Percentiles rank a stretch among this genome's conserved stretches.
Evolutionary conservation across 345 rosid species (phyloP).

Genomic region (Populus nigra): DNA sequence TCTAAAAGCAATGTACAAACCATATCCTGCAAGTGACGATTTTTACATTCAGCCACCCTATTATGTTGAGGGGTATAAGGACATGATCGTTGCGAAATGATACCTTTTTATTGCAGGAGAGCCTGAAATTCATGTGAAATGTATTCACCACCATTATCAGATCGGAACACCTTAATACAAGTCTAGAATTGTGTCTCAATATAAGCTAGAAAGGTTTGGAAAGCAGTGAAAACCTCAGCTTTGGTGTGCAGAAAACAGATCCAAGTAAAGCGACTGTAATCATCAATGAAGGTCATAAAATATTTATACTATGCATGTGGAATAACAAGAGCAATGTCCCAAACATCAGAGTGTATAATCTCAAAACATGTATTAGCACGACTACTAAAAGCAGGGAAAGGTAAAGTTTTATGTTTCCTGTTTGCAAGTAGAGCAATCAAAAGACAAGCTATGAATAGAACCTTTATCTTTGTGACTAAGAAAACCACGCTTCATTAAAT

Average conservation of each 20-base stretch:
- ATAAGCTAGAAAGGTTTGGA: not conserved
- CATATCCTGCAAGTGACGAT: too few relatives aligned
- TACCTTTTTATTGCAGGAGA: too few relatives aligned
- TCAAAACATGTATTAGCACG: not conserved
- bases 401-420: not conserved
- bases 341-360: not conserved
- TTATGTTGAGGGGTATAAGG: too few relatives aligned
- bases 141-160: not conserved
- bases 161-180: not conserved
- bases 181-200: not conserved
- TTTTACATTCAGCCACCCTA: too few relatives aligned
- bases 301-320: not conserved
- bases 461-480: not conserved
- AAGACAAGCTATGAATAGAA: not conserved
- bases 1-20: too few relatives aligned
- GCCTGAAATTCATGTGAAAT: too few relatives aligned
- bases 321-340: not conserved
- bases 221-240: not conserved
- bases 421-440: slow-evolving; percentile 7
- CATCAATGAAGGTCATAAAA: not conserved
- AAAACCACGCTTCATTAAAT: too few relatives aligned
- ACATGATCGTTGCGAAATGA: too few relatives aligned
- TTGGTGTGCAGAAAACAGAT: not conserved
- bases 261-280: not conserved
- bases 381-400: not conserved